Base-by-base conservation (phyloP, 306 rosid species). In the Pyrus communis region DNA sequence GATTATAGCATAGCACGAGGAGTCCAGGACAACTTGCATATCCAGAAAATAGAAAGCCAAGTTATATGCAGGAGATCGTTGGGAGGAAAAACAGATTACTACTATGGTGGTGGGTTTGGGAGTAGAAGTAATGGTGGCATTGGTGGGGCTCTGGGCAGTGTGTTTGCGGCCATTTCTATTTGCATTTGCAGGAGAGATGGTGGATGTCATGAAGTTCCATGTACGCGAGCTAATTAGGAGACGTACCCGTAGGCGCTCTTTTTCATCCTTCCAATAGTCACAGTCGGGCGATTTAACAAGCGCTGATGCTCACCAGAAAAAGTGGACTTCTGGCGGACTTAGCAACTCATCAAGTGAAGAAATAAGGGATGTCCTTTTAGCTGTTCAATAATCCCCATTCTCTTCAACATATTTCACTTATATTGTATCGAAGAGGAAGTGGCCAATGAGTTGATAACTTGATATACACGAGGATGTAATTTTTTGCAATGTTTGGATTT, bases 71-170 rank as follows among this genome's bases (percentile, higher is more conserved):
- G 54, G 21, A 49, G 54, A 49, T 49, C 54, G 4, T 17, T 15
- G 54, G 54, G 54, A 49, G 54, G 54, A 49, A 49, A 49, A 21
- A 15, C 54, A 15, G 54, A 38, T 38, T 49, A 1, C 19, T 49
- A 49, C 17, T 31, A 71, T 18, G 33, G 83, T 84, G 85, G 78
- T 85, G 86, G 78, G 80, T 27, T 83, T 83, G 6, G 83, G 82
- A 45, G 40, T 19, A 11, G 91, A 79, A 62, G 57, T 83, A 35
- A 46, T 55, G 57, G 33, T 83, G 74, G 77, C 66, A 15, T 8
- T 81, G 11, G 66, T 81, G 31, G 89, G 89, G 33, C 52, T 88
- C 25, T 85, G 84, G 91, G 87, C 83, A 15, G 58, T 64, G 31
- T 67, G 71, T 71, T 15, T 85, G 70, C 54, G 91, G 70, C 89